Base-by-base conservation (phyloP, 176 grass and related monocot genomes). In the Ampelocalamus luodianensis region DNA sequence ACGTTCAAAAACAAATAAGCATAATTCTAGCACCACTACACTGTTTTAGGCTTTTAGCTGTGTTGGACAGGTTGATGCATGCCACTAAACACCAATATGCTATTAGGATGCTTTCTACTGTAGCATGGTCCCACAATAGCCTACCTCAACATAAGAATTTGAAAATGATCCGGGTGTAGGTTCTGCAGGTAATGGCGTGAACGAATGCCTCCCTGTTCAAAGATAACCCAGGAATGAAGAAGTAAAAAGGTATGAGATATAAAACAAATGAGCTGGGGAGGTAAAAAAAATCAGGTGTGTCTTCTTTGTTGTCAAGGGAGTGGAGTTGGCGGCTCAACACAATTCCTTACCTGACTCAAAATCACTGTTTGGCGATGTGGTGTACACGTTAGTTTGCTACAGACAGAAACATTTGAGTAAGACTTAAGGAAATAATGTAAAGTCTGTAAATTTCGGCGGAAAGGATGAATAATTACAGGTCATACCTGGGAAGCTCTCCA, bases 401-500 rank as follows among this genome's bases (percentile, higher is more conserved):
- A 90, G 63, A 49, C 27, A 78, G 15, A 89, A 44, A 71, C 48
- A 91, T 23, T n/a, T n/a, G 17, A 14, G 3, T 78, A 22, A 74
- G 46, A 50, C 9, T 22, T 82, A 64, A 82, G 46, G 0, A 34
- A 20, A 55, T 23, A 65, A 49, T n/a, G 14, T 27, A 36, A n/a
- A 71, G 11, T 74, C 60, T 49, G 3, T 34, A 78, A 44, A 53
- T 83, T 71, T 11, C 23, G 20, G 0, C 10, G 2, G 58, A 71
- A 83, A 64, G 60, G 32, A 63, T 20, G 37, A 40, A 55, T 71
- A 20, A 54, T 71, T 83, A 45, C 42, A 85, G 53, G 54, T 73
- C 62, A 71, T 83, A 95, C 95, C 89, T 93, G 91, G 48, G 90
- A 88, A 83, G 64, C 32, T 85, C 89, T 91, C 93, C 91, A 92